Evolutionary conservation across 2,329 filamentous ascomycete genomes (phyloP), one percentile per base, ranked within the genome.

Genomic region (Colletotrichum cuscutae): DNA sequence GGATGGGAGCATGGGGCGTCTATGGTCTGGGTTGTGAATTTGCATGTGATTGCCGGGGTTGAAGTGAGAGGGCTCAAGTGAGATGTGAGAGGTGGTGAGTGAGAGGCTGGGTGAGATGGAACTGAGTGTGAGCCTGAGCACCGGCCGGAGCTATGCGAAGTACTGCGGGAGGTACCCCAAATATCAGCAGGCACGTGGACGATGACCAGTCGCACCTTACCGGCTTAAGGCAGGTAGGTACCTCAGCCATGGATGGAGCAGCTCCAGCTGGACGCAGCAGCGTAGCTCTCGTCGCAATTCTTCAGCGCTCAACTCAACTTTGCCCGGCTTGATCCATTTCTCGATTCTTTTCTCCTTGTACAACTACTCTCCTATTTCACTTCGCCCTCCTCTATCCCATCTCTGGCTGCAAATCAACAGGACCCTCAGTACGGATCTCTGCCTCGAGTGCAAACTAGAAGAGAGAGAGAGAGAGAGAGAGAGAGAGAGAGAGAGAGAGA

Each of bases 41-140:
- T 71, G 68, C 64, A 71, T 71, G 68, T 71, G 68, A 71, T 68
- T 62, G 64, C 68, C 52, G 57, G 64, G 68, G 24, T 37, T 37
- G 46, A 52, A 32, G 46, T 52, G 60, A 54, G 28, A 58, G 56
- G 35, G 24, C 58, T 19, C 9, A 19, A 11, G 19, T 35, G 30
- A 58, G 19, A 22, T 58, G 30, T 19, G 56, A 12, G 54, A 15
- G 28, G 28, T 24, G 53, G 30, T 30, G 30, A 9, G 30, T 30
- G 30, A 28, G 8, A 32, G 56, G 19, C 28, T n/a, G 28, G 28
- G 26, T 28, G 53, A 58, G 56, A 24, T 5, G 30, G 30, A 9
- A 26, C 26, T 30, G 8, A 32, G 30, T 11, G 30, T 32, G 30
- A 32, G 30, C 30, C 8, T 32, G 28, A 19, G 15, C 19, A 46